Conservation (phyloP, 352 stramenopile genomes). For the Globisporangium carolinianum region DNA sequence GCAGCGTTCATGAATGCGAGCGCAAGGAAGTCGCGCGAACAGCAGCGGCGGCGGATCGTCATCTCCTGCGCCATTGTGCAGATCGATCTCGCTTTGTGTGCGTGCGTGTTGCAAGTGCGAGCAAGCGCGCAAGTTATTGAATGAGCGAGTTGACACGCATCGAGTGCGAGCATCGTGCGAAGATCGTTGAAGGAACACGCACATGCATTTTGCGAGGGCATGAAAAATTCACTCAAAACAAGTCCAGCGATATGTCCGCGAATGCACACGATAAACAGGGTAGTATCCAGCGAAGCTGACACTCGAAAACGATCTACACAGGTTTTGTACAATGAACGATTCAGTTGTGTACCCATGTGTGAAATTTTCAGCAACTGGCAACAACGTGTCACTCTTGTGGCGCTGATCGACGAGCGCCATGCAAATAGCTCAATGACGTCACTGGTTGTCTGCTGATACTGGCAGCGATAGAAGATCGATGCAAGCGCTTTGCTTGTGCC, state of each 20-base stretch:
- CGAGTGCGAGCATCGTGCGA: too few relatives aligned
- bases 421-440: too few relatives aligned
- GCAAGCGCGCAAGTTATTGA: neutral
- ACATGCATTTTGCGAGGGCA: neutral
- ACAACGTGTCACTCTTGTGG: neutral
- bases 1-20: conserved; percentile 2
- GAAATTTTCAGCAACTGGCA: neutral
- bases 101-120: neutral
- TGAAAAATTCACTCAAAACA: neutral
- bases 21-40: conserved; percentile 10
- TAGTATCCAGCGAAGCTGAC: neutral
- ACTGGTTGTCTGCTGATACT: too few relatives aligned
- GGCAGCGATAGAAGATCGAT: too few relatives aligned
- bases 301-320: neutral
- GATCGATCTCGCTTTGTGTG: neutral
- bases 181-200: too few relatives aligned
- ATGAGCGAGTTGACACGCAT: neutral
- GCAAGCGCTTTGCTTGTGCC: too few relatives aligned
- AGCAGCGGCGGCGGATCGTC: conserved; percentile 5
- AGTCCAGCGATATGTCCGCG: neutral
- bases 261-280: neutral
- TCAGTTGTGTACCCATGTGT: neutral
- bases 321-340: neutral
- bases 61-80: conserved; percentile 1
- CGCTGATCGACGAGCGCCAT: too few relatives aligned